phyloP scores from a whole-genome alignment of 176 grass and related monocot genomes.

The Eragrostis nindensis region DNA sequence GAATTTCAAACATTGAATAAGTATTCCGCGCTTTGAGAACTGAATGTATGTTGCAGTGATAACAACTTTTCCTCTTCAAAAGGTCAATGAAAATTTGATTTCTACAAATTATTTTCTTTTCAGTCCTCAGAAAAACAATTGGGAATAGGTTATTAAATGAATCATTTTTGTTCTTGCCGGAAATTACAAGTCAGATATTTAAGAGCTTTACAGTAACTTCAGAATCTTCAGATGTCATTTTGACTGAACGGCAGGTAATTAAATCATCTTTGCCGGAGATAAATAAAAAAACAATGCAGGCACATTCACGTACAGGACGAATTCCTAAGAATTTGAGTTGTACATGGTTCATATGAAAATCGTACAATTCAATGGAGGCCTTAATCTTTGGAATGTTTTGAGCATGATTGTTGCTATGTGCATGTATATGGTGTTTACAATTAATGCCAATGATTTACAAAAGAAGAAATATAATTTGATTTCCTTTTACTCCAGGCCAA shows the following conservation, averaged over 20 bases:
- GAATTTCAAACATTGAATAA: neutral
- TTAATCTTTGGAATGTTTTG: neutral
- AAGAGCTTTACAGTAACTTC: constrained; percentile 4
- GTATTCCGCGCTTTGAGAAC: too few relatives aligned
- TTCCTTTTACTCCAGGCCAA: neutral
- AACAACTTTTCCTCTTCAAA: neutral
- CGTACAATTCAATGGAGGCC: neutral
- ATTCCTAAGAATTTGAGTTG: too few relatives aligned
- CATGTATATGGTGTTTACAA: neutral
- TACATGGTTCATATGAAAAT: neutral
- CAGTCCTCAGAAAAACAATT: neutral
- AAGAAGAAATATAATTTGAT: neutral
- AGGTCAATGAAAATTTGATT: neutral
- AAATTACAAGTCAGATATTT: neutral
- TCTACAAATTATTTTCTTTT: neutral
- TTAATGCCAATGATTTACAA: neutral
- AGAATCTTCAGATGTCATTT: constrained; percentile 12
- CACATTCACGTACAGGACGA: neutral
- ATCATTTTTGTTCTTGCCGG: neutral
- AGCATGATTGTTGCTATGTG: neutral
- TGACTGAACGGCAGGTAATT: neutral
- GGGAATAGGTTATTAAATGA: neutral
- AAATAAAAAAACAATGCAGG: neutral
- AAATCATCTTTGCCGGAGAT: neutral
- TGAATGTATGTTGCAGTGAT: too few relatives aligned